Conservation (phyloP, 208 protist species). For the Trichomonas tenax region DNA sequence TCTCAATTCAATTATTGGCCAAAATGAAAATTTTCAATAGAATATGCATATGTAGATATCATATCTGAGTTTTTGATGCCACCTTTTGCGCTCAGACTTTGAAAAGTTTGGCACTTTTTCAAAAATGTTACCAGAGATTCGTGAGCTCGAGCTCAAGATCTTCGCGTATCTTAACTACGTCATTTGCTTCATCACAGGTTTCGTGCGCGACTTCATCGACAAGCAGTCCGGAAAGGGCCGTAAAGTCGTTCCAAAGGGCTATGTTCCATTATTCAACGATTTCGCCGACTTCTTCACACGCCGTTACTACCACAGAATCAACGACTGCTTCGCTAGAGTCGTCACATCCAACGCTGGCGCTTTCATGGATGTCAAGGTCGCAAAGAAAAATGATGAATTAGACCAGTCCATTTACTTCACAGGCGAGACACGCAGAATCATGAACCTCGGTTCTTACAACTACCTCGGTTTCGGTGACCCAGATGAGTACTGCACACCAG, state of each 20-base stretch:
- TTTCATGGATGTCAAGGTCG: neutral
- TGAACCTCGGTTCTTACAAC: constrained; percentile 50
- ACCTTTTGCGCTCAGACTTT: neutral
- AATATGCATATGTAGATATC: too few relatives aligned
- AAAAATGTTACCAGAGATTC: neutral
- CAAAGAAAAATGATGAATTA: neutral
- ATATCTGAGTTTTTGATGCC: too few relatives aligned
- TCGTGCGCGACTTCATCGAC: neutral
- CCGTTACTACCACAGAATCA: constrained; percentile 35
- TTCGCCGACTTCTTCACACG: constrained; percentile 39
- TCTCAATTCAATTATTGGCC: too few relatives aligned
- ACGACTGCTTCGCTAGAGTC: constrained; percentile 38
- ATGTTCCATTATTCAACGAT: neutral
- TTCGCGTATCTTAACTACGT: neutral
- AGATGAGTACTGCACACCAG: constrained; percentile 26
- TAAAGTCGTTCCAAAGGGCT: neutral
- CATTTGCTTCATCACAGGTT: neutral
- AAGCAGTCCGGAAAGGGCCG: neutral
- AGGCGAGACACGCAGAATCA: constrained; percentile 24
- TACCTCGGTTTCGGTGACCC: constrained; percentile 48
- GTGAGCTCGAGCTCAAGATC: neutral
- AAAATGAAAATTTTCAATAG: too few relatives aligned
- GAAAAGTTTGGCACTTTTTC: too few relatives aligned
- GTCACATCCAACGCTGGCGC: constrained; percentile 35
- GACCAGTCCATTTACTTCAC: constrained; percentile 14